Evolutionary conservation across 371 early-diverging fungal species (phyloP).

Genomic region (Funneliformis caledonium): DNA sequence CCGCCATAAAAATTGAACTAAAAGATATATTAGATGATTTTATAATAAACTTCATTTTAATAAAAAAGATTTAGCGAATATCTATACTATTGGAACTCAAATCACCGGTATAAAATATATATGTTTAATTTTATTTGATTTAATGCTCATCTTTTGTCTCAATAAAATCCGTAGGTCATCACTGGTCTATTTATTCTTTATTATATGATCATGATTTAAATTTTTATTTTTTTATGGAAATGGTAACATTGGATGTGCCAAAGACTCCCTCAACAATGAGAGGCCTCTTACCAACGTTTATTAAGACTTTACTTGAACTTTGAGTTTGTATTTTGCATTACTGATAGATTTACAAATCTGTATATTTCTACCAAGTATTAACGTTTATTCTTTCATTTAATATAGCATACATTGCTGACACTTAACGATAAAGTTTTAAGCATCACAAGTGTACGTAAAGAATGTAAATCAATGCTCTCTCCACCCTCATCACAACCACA

Average conservation of each 20-base stretch:
- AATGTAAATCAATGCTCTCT: too few species aligned
- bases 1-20: not conserved
- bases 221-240: conserved; percentile 25
- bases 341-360: not conserved
- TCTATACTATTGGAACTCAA: conserved; percentile 6
- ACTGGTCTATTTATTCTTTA: conserved; percentile 14
- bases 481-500: conserved; percentile 17
- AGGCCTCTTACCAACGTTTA: not conserved
- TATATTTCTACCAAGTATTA: too few species aligned
- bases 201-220: not conserved
- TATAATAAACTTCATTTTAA: conserved; percentile 27
- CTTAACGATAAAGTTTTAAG: too few species aligned
- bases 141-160: too few species aligned
- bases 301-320: conserved; percentile 1
- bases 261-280: not conserved
- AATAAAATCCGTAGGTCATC: conserved; percentile 19
- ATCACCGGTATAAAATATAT: not conserved
- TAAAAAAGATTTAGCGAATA: conserved; percentile 8
- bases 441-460: too few species aligned
- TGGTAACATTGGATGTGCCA: not conserved
- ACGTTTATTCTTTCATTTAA: not conserved
- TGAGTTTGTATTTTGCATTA: not conserved
- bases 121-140: too few species aligned
- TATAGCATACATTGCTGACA: not conserved
- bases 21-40: conserved; percentile 16